phyloP scores from a whole-genome alignment of 2,329 filamentous ascomycete genomes.

The Geosmithia morbida region DNA sequence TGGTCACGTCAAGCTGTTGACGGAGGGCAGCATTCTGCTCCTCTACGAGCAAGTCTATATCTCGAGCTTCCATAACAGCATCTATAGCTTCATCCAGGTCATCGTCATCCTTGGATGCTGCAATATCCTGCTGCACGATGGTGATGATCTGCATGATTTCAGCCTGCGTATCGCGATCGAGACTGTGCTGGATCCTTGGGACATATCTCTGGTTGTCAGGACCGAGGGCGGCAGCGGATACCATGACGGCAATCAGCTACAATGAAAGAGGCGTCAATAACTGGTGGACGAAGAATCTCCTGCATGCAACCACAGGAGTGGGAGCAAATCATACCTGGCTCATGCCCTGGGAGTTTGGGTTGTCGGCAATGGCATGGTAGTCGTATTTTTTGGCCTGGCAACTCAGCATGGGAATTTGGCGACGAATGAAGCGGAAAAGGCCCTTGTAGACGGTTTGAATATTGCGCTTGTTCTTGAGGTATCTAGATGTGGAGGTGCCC shows the following conservation, averaged over 20 bases:
- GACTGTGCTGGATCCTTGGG: conserved; percentile 21
- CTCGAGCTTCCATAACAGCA: conserved; percentile 27
- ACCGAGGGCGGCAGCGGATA: conserved; percentile 45
- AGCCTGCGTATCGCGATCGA: conserved; percentile 26
- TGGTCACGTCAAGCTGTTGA: conserved; percentile 35
- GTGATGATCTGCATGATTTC: conserved; percentile 30
- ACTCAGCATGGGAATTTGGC: conserved; percentile 33
- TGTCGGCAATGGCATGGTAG: conserved; percentile 42
- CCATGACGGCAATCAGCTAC: conserved; percentile 47
- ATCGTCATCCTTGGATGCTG: conserved; percentile 19
- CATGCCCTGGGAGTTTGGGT: conserved; percentile 38
- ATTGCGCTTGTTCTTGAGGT: conserved; percentile 34
- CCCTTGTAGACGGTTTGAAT: conserved; percentile 40
- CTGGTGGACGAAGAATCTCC: neutral
- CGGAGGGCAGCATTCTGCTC: conserved; percentile 36
- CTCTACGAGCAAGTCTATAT: conserved; percentile 41
- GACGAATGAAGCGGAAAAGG: conserved; percentile 39
- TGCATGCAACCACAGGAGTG: neutral
- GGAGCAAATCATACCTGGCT: conserved; percentile 26
- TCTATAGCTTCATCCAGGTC: conserved; percentile 23
- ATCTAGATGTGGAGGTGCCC: conserved; percentile 21
- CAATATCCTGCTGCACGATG: conserved; percentile 22
- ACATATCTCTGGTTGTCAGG: conserved; percentile 41
- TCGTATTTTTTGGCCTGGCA: conserved; percentile 37
- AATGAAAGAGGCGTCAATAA: conserved; percentile 7